Conservation (phyloP, 2,329 filamentous ascomycete species). For the Beauveria medogensis region DNA sequence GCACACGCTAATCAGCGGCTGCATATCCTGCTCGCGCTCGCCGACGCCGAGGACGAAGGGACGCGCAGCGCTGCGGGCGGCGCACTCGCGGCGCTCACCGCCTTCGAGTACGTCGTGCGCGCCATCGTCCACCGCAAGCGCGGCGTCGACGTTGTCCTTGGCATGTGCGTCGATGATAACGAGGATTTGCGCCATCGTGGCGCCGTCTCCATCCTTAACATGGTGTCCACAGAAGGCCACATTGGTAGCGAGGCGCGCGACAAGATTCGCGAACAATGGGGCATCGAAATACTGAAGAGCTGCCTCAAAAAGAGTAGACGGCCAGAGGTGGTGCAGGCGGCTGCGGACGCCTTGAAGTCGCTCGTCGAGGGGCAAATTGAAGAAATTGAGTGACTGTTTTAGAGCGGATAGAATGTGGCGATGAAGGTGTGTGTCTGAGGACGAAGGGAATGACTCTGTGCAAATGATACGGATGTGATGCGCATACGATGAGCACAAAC, state of each 20-base stretch:
- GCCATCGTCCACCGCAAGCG: constrained; percentile 63
- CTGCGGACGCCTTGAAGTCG: constrained; percentile 65
- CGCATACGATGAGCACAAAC: background rate
- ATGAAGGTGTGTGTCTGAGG: background rate
- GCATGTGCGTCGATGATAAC: constrained; percentile 64
- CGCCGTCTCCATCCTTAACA: constrained; percentile 65
- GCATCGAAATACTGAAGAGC: constrained; percentile 59
- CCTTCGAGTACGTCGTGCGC: constrained; percentile 65
- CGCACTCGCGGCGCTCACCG: constrained; percentile 75
- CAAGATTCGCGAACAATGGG: constrained; percentile 54
- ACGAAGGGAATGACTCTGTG: background rate
- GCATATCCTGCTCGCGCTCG: constrained; percentile 77
- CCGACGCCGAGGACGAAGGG: constrained; percentile 72
- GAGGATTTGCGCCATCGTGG: constrained; percentile 65
- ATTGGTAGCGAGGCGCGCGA: constrained; percentile 52
- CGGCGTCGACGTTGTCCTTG: constrained; percentile 71
- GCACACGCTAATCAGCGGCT: constrained; percentile 64
- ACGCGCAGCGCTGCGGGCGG: constrained; percentile 82
- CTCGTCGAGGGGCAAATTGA: constrained; percentile 39
- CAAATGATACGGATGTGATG: background rate
- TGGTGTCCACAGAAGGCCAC: constrained; percentile 59
- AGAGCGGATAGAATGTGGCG: background rate
- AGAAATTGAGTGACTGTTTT: constrained; percentile 5
- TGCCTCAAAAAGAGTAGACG: constrained; percentile 62
- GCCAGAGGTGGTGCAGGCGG: constrained; percentile 61